Evolutionary conservation across 345 rosid species (phyloP), one percentile per base, ranked within the genome.

Genomic region (Geranium brycei): DNA sequence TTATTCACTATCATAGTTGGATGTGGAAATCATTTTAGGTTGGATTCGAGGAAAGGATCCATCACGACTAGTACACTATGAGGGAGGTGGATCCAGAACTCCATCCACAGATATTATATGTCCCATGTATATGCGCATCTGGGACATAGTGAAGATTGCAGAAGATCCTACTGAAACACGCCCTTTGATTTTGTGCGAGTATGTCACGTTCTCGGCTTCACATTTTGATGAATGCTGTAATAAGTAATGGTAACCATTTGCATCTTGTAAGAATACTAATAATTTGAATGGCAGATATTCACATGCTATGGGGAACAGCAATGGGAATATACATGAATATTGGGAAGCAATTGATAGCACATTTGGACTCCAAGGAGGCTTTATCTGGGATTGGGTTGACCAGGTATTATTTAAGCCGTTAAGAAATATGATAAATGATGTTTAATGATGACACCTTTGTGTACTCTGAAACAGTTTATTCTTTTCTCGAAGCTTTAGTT

Each of bases 371-470:
- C 99, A 93, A 79, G 99, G 99, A 75, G 99, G 99, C 60, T 90
- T 93, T 77, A 90, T 93, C 72, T 93, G 99, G 99, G 99, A 93
- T 0, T 93, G 99, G 99, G 95, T 77, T 75, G 99, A 93, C 70
- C 91, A 90, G 97, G 99, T 92, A 70, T 72, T 38, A 53, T 67
- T 60, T 68, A 35, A 4, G 35, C 69, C 57, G 41, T 64, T 38
- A 2, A 63, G 56, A 59, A 62, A 32, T 51, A 66, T 62, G 35
- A 47, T 38, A 15, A 41, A 35, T 62, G 8, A 59, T 57, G 31
- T 3, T 57, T 16, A 35, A 35, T 35, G 41, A 35, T 35, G 41
- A 4, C 41, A 35, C 10, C 3, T 7, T 35, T 35, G 41, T 35
- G 41, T 35, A 35, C 41, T 35, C 41, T 7, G 41, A 35, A 35